Evolutionary conservation across 805 yeast species (phyloP).

Genomic region (Yarrowia alimentaria): DNA sequence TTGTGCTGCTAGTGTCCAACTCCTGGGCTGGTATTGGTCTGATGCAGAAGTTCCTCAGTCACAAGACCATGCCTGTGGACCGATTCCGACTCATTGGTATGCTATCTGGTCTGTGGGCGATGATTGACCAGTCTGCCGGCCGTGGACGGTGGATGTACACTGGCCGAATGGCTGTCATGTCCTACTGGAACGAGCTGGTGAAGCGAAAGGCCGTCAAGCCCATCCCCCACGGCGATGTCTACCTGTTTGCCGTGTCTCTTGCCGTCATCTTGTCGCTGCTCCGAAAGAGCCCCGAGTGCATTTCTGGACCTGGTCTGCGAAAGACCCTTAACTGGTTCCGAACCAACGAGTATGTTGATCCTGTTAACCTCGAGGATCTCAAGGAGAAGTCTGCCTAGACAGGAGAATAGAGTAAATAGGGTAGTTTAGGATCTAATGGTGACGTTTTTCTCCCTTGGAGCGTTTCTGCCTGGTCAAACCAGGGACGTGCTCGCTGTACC

Average conservation of each 20-base stretch:
- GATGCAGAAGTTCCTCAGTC: constrained; percentile 39
- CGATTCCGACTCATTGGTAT: constrained; percentile 45
- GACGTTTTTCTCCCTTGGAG: too few species aligned
- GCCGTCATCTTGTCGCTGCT: constrained; percentile 39
- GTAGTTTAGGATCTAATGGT: too few species aligned
- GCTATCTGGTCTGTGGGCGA: constrained; percentile 45
- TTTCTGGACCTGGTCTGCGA: constrained; percentile 35
- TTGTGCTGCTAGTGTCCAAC: constrained; percentile 41
- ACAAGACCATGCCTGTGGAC: constrained; percentile 35
- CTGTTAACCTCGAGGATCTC: constrained; percentile 28
- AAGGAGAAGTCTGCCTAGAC: constrained; percentile 9
- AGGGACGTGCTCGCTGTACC: too few species aligned
- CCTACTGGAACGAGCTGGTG: constrained; percentile 40
- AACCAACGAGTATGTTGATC: constrained; percentile 35
- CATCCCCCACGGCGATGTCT: constrained; percentile 38
- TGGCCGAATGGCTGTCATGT: constrained; percentile 41
- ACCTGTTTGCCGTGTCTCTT: constrained; percentile 39
- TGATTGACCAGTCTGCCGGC: constrained; percentile 36
- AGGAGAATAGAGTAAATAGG: background rate
- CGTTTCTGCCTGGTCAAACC: too few species aligned
- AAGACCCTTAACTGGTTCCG: constrained; percentile 40
- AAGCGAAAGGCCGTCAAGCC: constrained; percentile 35
- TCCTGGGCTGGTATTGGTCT: constrained; percentile 44
- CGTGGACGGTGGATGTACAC: constrained; percentile 40
- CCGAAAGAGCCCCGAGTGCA: constrained; percentile 36